Percentiles rank a stretch among this genome's conserved stretches.
phyloP scores from a whole-genome alignment of 1,284 basidiomycete genomes.

The Apiotrichum veenhuisii region DNA sequence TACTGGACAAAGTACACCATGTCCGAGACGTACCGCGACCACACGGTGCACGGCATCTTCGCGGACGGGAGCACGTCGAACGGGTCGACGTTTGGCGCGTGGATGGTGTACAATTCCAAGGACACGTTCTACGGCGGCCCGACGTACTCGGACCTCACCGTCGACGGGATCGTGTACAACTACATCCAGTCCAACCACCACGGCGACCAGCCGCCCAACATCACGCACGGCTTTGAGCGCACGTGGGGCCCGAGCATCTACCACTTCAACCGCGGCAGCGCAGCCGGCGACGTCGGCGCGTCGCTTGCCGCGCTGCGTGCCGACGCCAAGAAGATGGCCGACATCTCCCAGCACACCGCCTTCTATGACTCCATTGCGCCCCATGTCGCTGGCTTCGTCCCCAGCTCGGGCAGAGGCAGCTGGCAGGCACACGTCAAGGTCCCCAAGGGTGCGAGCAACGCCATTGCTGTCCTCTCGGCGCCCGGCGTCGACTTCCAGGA shows the following conservation, averaged over 20 bases:
- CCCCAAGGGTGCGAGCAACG: constrained; percentile 23
- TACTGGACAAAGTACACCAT: constrained; percentile 41
- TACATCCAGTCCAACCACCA: constrained; percentile 34
- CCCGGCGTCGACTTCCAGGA: constrained; percentile 35
- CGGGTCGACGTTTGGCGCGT: constrained; percentile 29
- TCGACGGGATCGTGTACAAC: constrained; percentile 39
- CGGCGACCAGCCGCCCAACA: constrained; percentile 29
- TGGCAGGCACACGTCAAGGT: constrained; percentile 24
- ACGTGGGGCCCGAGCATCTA: constrained; percentile 36
- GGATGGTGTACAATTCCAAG: constrained; percentile 37
- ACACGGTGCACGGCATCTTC: constrained; percentile 34
- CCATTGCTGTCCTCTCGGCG: constrained; percentile 29
- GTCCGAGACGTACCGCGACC: constrained; percentile 26
- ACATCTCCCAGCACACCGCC: constrained; percentile 20
- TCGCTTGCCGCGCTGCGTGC: constrained; percentile 9
- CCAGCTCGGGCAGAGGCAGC: constrained; percentile 24
- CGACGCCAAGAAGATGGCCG: constrained; percentile 23
- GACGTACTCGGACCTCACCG: constrained; percentile 29
- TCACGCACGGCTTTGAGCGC: constrained; percentile 37
- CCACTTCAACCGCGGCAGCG: constrained; percentile 23
- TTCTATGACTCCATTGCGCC: constrained; percentile 39
- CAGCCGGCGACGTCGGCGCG: not conserved
- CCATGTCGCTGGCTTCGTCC: constrained; percentile 27
- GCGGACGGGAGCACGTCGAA: constrained; percentile 33
- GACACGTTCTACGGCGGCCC: constrained; percentile 38